Evolutionary conservation across 2,329 filamentous ascomycete species (phyloP).

Genomic region (Amauroascus niger): DNA sequence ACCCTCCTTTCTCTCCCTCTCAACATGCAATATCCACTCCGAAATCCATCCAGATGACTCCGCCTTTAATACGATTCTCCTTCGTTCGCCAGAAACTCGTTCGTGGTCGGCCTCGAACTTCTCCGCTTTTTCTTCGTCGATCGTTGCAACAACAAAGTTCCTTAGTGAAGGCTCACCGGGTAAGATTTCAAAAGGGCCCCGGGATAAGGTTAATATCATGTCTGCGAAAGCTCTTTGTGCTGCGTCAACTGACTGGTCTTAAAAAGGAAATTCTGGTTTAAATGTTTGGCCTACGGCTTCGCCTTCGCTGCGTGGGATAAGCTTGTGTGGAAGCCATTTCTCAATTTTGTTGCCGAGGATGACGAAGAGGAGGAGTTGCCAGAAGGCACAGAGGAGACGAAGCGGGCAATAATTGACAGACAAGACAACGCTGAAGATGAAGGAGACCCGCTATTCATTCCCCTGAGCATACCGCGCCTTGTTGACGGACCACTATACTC

Average conservation of each 20-base stretch:
- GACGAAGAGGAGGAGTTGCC: slow-evolving; percentile 2
- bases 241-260: background rate
- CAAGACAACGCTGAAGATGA: background rate
- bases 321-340: slow-evolving; percentile 3
- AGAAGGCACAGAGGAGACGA: background rate
- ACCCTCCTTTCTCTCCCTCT: background rate
- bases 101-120: background rate
- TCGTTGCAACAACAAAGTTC: slow-evolving; percentile 3
- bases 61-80: slow-evolving; percentile 3
- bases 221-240: background rate
- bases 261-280: slow-evolving; percentile 7
- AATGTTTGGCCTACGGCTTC: background rate
- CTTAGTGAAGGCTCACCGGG: slow-evolving; percentile 11
- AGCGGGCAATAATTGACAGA: background rate
- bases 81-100: slow-evolving; percentile 4
- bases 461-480: slow-evolving; percentile 12
- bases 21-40: slow-evolving; percentile 1
- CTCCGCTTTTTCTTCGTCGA: slow-evolving; percentile 1
- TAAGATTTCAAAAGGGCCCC: slow-evolving; percentile 11
- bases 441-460: slow-evolving; percentile 14
- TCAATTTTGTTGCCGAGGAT: slow-evolving; percentile 1
- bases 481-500: slow-evolving; percentile 8
- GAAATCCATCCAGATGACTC: slow-evolving; percentile 7
- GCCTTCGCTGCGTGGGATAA: background rate
- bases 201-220: slow-evolving; percentile 2